Evolutionary conservation across 2,329 filamentous ascomycete species (phyloP).

Genomic region (Simplicillium aogashimaense): DNA sequence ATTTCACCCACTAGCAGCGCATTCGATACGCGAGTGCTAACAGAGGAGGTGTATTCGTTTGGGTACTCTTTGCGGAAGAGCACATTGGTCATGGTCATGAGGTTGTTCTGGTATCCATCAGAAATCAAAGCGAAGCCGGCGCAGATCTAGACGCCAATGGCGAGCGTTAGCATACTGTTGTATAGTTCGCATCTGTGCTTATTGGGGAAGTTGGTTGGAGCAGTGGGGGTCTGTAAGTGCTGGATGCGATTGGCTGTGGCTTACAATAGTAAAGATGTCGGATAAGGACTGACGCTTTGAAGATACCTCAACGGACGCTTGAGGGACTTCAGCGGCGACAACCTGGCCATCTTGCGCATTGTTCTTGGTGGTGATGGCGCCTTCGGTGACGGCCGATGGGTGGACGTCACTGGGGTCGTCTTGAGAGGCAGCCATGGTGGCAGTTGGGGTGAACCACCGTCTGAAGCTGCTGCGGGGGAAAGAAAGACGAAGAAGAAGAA

Average conservation of each 20-base stretch:
- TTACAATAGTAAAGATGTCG: slow-evolving; percentile 16
- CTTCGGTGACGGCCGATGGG: neutral
- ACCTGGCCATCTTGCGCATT: neutral
- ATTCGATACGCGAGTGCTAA: slow-evolving; percentile 31
- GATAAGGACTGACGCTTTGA: slow-evolving; percentile 11
- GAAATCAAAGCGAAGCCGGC: slow-evolving; percentile 22
- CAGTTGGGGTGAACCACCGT: too few relatives aligned
- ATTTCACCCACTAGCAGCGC: slow-evolving; percentile 30
- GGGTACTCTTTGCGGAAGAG: slow-evolving; percentile 21
- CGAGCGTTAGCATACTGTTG: too few relatives aligned
- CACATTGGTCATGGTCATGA: slow-evolving; percentile 24
- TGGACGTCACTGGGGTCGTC: too few relatives aligned
- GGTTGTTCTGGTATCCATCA: slow-evolving; percentile 26
- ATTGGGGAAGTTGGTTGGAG: neutral
- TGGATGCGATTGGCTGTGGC: neutral
- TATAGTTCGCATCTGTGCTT: too few relatives aligned
- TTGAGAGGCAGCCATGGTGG: too few relatives aligned
- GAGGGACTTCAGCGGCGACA: neutral
- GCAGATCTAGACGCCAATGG: slow-evolving; percentile 11
- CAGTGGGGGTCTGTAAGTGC: too few relatives aligned
- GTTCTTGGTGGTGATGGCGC: neutral
- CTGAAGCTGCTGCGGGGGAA: too few relatives aligned
- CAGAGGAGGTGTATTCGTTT: slow-evolving; percentile 20
- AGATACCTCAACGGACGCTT: neutral
- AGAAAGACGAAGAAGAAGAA: too few relatives aligned